phyloP scores from a whole-genome alignment of 1,139 yeast genomes.

The Candida frijolesensis region DNA sequence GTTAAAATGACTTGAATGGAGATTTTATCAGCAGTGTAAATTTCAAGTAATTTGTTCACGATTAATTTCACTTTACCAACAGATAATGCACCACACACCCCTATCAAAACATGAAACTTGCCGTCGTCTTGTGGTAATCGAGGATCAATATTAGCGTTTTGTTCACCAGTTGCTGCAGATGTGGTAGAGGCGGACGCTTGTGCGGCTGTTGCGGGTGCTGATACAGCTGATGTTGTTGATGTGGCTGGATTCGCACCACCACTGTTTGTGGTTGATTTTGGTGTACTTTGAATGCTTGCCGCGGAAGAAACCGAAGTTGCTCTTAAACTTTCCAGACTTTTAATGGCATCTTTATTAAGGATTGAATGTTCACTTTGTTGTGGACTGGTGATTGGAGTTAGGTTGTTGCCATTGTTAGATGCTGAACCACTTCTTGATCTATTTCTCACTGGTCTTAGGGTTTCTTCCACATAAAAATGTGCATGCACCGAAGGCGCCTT shows the following conservation, averaged over 20 bases:
- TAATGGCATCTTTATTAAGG: constrained; percentile 7
- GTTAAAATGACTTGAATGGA: constrained; percentile 83
- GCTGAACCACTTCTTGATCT: constrained; percentile 46
- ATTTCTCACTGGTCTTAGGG: constrained; percentile 50
- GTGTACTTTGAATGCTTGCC: constrained; percentile 11
- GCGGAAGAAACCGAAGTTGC: constrained; percentile 7
- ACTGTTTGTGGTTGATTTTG: constrained; percentile 16
- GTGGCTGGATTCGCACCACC: constrained; percentile 8
- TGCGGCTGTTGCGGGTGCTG: constrained; percentile 10
- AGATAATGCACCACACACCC: constrained; percentile 89
- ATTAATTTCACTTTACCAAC: constrained; percentile 75
- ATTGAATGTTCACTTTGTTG: constrained; percentile 3
- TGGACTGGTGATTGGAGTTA: constrained; percentile 4
- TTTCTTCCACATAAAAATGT: constrained; percentile 76
- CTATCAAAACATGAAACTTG: constrained; percentile 79
- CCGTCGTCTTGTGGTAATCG: constrained; percentile 91
- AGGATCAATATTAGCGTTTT: constrained; percentile 65
- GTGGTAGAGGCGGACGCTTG: constrained; percentile 8
- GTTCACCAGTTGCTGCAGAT: constrained; percentile 35
- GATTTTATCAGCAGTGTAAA: constrained; percentile 72
- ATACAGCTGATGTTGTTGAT: constrained; percentile 7
- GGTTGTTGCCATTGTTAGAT: constrained; percentile 5
- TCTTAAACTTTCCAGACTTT: constrained; percentile 13
- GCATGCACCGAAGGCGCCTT: constrained; percentile 73
- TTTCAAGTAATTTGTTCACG: constrained; percentile 74